These are phyloP conservation scores for Tirmania nivea DNA, from an alignment of 495 filamentous ascomycete species.

Conservation along the genomic window DNA sequence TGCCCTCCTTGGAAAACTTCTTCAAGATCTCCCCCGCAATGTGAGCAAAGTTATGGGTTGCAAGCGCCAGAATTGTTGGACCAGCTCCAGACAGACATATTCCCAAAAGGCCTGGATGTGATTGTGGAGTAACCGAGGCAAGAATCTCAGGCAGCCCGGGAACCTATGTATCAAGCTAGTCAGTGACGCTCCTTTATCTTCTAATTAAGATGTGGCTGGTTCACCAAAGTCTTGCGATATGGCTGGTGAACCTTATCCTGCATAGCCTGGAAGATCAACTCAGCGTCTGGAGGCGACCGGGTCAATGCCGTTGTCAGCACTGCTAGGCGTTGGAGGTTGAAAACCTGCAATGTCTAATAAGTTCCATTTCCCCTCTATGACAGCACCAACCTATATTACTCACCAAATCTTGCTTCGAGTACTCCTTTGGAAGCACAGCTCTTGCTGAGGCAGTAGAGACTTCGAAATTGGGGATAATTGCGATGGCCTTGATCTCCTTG, in stretches of 20 bases:
- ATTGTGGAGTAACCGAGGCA: constrained; percentile 57
- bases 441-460: constrained; percentile 75
- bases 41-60: constrained; percentile 62
- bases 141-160: constrained; percentile 83
- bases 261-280: constrained; percentile 89
- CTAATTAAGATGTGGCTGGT: background rate
- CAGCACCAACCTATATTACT: background rate
- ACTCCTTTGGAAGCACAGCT: constrained; percentile 53
- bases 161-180: constrained; percentile 28
- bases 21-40: constrained; percentile 59
- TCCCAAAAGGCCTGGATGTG: constrained; percentile 69
- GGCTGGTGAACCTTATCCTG: constrained; percentile 94
- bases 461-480: constrained; percentile 85
- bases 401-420: constrained; percentile 57
- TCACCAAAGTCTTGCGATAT: constrained; percentile 52
- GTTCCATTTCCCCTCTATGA: background rate
- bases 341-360: constrained; percentile 32
- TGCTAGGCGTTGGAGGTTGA: constrained; percentile 83
- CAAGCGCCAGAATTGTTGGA: constrained; percentile 80
- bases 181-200: no score
- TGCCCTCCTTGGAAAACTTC: constrained; percentile 43
- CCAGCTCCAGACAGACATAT: constrained; percentile 88
- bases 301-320: constrained; percentile 71
- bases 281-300: constrained; percentile 68
- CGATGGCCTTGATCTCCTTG: constrained; percentile 78